phyloP scores from a whole-genome alignment of 163 green algal genomes.

The Scenedesmus sp. region DNA sequence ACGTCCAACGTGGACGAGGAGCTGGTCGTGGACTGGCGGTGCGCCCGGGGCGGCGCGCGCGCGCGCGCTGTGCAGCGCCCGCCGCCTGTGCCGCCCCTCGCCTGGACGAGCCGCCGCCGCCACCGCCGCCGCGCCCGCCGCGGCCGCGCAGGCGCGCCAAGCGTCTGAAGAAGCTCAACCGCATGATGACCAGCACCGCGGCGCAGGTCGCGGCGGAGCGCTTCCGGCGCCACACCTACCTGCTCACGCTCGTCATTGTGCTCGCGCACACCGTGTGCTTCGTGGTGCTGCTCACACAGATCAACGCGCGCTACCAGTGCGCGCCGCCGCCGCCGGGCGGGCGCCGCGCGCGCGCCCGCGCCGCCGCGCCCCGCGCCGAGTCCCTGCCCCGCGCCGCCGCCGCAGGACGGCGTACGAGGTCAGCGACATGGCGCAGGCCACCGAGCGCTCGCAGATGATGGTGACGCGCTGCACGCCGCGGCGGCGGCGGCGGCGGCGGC shows the following conservation, averaged over 20 bases:
- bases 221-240: slow-evolving; percentile 26
- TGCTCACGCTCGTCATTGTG: not conserved
- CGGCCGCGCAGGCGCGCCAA: slow-evolving; percentile 23
- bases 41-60: not conserved
- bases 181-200: slow-evolving; percentile 42
- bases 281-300: slow-evolving; percentile 22
- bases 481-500: no score
- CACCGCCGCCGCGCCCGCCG: not conserved
- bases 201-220: slow-evolving; percentile 13
- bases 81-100: no score
- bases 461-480: not conserved
- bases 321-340: not conserved
- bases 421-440: slow-evolving; percentile 16
- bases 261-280: slow-evolving; percentile 36
- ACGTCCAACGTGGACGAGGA: slow-evolving; percentile 35
- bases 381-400: not conserved
- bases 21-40: slow-evolving; percentile 39
- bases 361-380: no score
- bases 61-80: no score
- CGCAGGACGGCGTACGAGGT: slow-evolving; percentile 17
- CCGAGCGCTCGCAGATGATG: slow-evolving; percentile 21
- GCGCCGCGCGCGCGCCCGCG: no score
- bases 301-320: slow-evolving; percentile 36
- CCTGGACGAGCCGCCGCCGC: not conserved
- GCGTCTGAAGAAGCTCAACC: slow-evolving; percentile 43